Conservation (phyloP, 2,329 filamentous ascomycete genomes). For the Fragosphaeria purpurea region DNA sequence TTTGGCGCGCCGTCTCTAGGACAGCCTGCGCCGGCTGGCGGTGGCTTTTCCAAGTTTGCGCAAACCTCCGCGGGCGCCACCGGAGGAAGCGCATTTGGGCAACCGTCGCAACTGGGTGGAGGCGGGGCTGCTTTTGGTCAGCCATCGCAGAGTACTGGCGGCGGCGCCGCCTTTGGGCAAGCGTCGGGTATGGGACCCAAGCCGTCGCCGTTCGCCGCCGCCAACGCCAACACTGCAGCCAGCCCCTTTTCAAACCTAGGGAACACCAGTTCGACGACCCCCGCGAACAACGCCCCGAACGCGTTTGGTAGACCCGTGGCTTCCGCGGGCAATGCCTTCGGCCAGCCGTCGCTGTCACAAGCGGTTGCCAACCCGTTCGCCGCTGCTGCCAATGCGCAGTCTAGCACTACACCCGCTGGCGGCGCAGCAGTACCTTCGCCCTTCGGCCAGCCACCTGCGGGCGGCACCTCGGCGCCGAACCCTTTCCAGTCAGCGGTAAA, state of each 20-base stretch:
- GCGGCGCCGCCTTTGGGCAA: conserved; percentile 12
- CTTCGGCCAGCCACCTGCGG: conserved; percentile 5
- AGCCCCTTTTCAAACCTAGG: neutral
- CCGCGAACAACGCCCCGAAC: conserved; percentile 6
- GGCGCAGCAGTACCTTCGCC: conserved; percentile 1
- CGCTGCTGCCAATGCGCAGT: neutral
- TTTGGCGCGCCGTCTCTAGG: conserved; percentile 18
- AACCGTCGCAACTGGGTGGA: conserved; percentile 20
- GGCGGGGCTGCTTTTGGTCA: conserved; percentile 17
- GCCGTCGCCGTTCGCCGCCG: conserved; percentile 24
- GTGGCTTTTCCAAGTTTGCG: conserved; percentile 20
- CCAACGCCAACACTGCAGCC: conserved; percentile 1
- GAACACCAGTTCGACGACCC: neutral
- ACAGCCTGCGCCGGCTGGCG: neutral
- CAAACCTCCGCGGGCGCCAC: conserved; percentile 14
- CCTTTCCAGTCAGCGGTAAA: conserved; percentile 6
- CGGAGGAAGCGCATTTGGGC: conserved; percentile 17
- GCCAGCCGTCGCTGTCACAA: neutral
- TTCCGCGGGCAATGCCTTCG: neutral
- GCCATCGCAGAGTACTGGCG: conserved; percentile 21
- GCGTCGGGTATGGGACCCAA: conserved; percentile 20
- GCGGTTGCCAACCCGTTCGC: conserved; percentile 5
- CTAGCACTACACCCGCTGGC: neutral
- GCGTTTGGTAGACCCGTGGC: conserved; percentile 19
- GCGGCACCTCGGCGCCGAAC: neutral